Evolutionary conservation across 2,329 filamentous ascomycete genomes (phyloP).

Genomic region (Epichloe typhina): DNA sequence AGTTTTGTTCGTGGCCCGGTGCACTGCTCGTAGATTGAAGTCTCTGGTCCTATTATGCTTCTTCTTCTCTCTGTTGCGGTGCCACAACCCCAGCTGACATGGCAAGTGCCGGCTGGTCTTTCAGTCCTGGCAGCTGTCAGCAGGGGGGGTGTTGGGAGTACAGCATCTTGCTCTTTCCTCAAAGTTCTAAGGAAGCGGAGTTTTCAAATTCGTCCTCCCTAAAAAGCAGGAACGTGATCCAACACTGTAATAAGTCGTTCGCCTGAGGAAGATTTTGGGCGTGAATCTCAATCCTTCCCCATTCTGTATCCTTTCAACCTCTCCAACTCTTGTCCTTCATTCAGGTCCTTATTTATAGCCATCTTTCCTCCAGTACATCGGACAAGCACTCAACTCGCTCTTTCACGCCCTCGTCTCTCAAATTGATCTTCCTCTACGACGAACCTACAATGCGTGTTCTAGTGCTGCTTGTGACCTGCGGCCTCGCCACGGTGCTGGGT

Average conservation of each 20-base stretch:
- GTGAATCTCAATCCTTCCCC: neutral
- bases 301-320: slow-evolving; percentile 5
- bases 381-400: slow-evolving; percentile 1
- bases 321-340: slow-evolving; percentile 4
- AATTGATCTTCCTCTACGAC: slow-evolving; percentile 4
- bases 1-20: too few relatives aligned
- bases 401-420: neutral
- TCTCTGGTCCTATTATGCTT: too few relatives aligned
- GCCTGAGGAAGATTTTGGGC: neutral
- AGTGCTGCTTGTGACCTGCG: slow-evolving; percentile 12
- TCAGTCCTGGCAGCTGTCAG: slow-evolving; percentile 2
- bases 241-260: neutral
- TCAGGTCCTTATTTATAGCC: slow-evolving; percentile 4
- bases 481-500: slow-evolving; percentile 10
- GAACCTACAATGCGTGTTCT: slow-evolving; percentile 11
- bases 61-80: too few relatives aligned
- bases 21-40: too few relatives aligned
- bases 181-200: neutral
- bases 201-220: neutral
- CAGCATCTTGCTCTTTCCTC: slow-evolving; percentile 2
- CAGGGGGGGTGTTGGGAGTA: neutral
- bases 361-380: slow-evolving; percentile 2
- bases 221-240: neutral
- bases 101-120: neutral
- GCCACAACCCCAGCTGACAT: neutral